Evolutionary conservation across 2,329 filamentous ascomycete species (phyloP), one percentile per base, ranked within the genome.

Genomic region (Aspergillus alliaceus): DNA sequence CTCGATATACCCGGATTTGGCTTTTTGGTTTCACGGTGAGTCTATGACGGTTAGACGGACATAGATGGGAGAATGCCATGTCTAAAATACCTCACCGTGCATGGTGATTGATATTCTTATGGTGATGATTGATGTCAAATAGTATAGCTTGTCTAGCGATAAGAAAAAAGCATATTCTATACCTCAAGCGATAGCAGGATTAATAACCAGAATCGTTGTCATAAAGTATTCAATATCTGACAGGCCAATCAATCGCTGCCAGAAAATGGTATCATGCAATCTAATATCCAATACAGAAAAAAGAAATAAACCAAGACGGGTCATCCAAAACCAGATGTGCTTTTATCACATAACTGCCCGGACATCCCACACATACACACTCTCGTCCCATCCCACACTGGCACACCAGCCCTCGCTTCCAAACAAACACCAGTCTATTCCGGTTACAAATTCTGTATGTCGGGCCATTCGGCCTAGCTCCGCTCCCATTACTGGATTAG

Each of bases 391-490:
- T 1, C 91, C 93, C 2, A 90, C 90, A 61, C 90, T 96, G 2
- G 95, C 93, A 64, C 93, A 93, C 95, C 95, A 99, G 5, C 95
- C 95, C 62, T 96, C 93, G 24, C 86, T 89, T 4, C 95, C 95
- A 74, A 99, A 99, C 44, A 99, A 76, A 76, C 95, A 99, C 95
- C 96, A 99, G 73, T 99, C 95, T 0, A 98, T 90, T 7, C 95
- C 95, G 3, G 92, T 96, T 9, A 90, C 92, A 68, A 99, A 99
- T 77, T 99, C 95, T 0, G 93, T 97, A 74, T 99, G 95, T 18
- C 86, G 79, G 56, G 90, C 92, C 93, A 99, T 97, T 37, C 91
- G 77, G 3, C 92, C 93, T 66, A 96, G 78, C 74, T 96, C 88
- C 24, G 82, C 79, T 1, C 90, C 91, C 39, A 86, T 77, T 15